These are phyloP conservation scores for Diaporthe ilicicola DNA, from an alignment of 2,329 filamentous ascomycete species.

Conservation along the genomic window DNA sequence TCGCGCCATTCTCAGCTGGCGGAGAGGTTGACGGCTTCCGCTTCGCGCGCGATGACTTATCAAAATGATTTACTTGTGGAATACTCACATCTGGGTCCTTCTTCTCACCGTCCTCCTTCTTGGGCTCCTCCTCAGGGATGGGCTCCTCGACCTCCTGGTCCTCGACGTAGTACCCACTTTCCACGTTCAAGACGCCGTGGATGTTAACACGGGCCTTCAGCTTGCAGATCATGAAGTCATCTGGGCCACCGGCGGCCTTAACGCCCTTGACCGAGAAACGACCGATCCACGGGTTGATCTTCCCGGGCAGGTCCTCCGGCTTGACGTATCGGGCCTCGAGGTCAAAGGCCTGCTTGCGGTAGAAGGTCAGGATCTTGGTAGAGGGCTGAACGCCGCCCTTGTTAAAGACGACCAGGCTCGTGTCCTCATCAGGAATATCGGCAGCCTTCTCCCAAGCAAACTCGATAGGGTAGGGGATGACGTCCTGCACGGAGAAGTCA, in stretches of 20 bases:
- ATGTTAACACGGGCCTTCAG: slow-evolving; percentile 97
- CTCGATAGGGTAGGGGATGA: slow-evolving; percentile 97
- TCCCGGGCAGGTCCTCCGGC: slow-evolving; percentile 86
- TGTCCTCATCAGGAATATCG: slow-evolving; percentile 98
- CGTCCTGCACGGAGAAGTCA: slow-evolving; percentile 97
- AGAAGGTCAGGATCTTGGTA: slow-evolving; percentile 99
- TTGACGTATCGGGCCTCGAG: slow-evolving; percentile 94
- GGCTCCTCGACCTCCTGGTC: slow-evolving; percentile 97
- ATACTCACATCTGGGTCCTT: slow-evolving; percentile 80
- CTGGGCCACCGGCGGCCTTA: slow-evolving; percentile 83
- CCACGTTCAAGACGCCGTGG: slow-evolving; percentile 94
- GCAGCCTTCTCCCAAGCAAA: slow-evolving; percentile 99
- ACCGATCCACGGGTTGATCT: slow-evolving; percentile 93
- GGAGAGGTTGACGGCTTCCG: slow-evolving; percentile 27
- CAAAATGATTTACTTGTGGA: background rate
- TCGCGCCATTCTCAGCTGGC: slow-evolving; percentile 7
- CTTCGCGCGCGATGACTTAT: slow-evolving; percentile 20
- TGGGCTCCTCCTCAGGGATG: slow-evolving; percentile 74
- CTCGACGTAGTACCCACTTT: slow-evolving; percentile 97
- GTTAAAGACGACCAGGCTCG: slow-evolving; percentile 96
- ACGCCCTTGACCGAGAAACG: slow-evolving; percentile 98
- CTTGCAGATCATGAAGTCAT: slow-evolving; percentile 99
- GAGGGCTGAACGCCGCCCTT: slow-evolving; percentile 96
- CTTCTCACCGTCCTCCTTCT: slow-evolving; percentile 54
- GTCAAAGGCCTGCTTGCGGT: slow-evolving; percentile 97